These are phyloP conservation scores for Solanum clarkiae DNA, from an alignment of 257 asterid species.

Conservation along the genomic window DNA sequence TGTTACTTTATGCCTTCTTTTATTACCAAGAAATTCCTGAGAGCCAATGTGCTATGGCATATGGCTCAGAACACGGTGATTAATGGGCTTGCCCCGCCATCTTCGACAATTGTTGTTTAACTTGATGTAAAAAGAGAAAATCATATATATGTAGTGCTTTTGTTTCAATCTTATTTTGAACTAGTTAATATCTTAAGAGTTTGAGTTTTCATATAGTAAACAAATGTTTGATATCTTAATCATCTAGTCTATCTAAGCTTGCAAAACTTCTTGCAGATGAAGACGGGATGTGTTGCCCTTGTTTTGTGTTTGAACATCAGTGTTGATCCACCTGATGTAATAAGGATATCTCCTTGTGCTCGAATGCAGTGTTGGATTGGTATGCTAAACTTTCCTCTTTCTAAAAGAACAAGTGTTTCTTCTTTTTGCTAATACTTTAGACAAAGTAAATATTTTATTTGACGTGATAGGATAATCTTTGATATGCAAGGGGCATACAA, in stretches of 20 bases:
- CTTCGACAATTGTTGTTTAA: not conserved
- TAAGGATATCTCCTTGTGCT: conserved; percentile 98
- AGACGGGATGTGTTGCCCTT: conserved; percentile 96
- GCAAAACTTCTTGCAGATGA: conserved; percentile 61
- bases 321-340: conserved; percentile 92
- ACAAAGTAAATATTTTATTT: not conserved
- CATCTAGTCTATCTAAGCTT: not conserved
- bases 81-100: not conserved
- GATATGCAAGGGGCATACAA: not conserved
- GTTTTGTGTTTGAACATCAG: conserved; percentile 87
- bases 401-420: not conserved
- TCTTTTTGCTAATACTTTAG: not conserved
- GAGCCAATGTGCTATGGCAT: not conserved
- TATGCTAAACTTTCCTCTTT: conserved; percentile 19
- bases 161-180: not conserved
- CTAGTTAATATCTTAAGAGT: not conserved
- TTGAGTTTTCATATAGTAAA: not conserved
- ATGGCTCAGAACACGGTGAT: not conserved
- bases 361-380: conserved; percentile 99
- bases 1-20: not conserved
- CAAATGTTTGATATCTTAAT: not conserved
- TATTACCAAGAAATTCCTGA: not conserved
- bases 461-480: not conserved
- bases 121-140: not conserved
- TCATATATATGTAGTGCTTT: not conserved